phyloP scores from a whole-genome alignment of 371 early-diverging fungal species.

The Rhizopus arrhizus region DNA sequence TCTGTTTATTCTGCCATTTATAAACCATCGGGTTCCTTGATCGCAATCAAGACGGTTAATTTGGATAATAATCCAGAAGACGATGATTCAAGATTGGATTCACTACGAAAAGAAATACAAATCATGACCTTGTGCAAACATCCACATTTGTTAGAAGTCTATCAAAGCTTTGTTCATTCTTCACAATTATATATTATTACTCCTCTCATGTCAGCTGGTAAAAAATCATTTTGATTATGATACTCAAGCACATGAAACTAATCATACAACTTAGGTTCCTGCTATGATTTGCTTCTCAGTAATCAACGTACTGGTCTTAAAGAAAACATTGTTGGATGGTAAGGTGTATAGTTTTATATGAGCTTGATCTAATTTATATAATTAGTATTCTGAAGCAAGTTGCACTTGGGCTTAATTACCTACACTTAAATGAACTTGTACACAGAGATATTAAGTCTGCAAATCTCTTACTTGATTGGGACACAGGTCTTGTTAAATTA shows the following conservation, averaged over 20 bases:
- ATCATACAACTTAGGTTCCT: constrained; percentile 26
- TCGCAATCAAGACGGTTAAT: constrained; percentile 48
- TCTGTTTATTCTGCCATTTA: constrained; percentile 44
- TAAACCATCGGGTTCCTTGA: constrained; percentile 30
- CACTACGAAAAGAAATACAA: constrained; percentile 63
- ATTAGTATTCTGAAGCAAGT: constrained; percentile 82
- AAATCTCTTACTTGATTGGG: constrained; percentile 89
- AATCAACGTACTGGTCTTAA: constrained; percentile 34
- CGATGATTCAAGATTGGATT: constrained; percentile 36
- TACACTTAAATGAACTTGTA: constrained; percentile 90
- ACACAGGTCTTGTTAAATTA: constrained; percentile 42
- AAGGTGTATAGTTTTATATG: not conserved
- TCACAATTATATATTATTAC: constrained; percentile 67
- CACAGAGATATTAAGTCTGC: constrained; percentile 96
- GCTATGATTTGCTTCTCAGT: constrained; percentile 38
- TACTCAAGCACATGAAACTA: too few species aligned
- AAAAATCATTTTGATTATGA: not conserved
- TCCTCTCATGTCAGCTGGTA: constrained; percentile 69
- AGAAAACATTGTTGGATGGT: constrained; percentile 42
- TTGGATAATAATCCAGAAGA: constrained; percentile 31
- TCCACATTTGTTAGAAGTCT: constrained; percentile 65
- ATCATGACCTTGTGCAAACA: constrained; percentile 75
- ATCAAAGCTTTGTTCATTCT: constrained; percentile 66
- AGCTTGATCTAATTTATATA: not conserved
- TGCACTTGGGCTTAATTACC: constrained; percentile 82